A percentile compares a stretch with the other conserved stretches of the same genome.
Conservation (phyloP, 768 basidiomycete species). For the Aureoboletus auriporus region DNA sequence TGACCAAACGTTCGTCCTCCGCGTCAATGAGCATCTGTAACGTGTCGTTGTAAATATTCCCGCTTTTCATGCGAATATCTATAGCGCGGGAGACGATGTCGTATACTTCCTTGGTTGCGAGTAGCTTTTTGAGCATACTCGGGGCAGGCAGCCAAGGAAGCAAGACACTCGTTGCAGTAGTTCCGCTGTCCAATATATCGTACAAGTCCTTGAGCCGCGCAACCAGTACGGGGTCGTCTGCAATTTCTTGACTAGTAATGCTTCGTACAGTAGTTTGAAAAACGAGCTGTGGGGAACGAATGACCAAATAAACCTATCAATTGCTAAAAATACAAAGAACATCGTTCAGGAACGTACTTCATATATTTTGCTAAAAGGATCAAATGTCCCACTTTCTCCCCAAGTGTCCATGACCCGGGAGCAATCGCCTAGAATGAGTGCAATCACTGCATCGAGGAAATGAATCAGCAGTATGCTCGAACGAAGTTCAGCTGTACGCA, state of each 20-base stretch:
- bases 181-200: constrained; percentile 63
- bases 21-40: constrained; percentile 72
- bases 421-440: constrained; percentile 61
- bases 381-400: constrained; percentile 60
- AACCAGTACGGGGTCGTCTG: constrained; percentile 60
- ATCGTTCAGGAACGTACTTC: constrained; percentile 41
- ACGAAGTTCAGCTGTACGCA: constrained; percentile 33
- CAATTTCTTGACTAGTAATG: constrained; percentile 64
- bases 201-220: constrained; percentile 61
- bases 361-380: constrained; percentile 69
- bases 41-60: constrained; percentile 57
- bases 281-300: constrained; percentile 42
- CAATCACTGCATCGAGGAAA: constrained; percentile 49
- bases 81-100: constrained; percentile 60
- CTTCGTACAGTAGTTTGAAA: constrained; percentile 73
- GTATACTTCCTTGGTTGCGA: constrained; percentile 74
- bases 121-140: constrained; percentile 65
- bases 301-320: background rate
- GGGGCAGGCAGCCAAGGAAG: constrained; percentile 75
- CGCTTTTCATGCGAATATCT: constrained; percentile 52
- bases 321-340: background rate
- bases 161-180: constrained; percentile 68
- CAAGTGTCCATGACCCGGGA: constrained; percentile 58
- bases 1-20: constrained; percentile 61
- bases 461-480: constrained; percentile 8